Evolutionary conservation across 169 alveolate species (phyloP), one percentile per base, ranked within the genome.

Genomic region (Eimeria nieschulzi): DNA sequence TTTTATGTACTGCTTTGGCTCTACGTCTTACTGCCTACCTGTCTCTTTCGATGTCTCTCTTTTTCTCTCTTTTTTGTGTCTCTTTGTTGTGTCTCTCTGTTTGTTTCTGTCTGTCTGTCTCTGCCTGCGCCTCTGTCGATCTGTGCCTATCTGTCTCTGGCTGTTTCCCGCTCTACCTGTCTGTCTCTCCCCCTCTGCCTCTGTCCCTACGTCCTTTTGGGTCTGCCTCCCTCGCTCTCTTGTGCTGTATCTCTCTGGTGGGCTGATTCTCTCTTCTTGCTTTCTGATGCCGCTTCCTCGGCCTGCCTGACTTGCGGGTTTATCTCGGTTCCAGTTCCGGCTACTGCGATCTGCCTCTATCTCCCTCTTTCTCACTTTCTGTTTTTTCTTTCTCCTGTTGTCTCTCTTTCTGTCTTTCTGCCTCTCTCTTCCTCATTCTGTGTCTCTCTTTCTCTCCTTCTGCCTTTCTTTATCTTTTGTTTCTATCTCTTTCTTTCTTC

Each of bases 201-300:
- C 9, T 59, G 68, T 59, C 46, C 7, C 46, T 33, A 33, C 5
- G 78, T 19, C 78, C 26, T 3, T 68, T 8, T 68, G 9, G 19
- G 78, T 26, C 78, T 68, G 46, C 9, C 78, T 15, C 78, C 78
- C 78, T 7, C 26, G 26, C 78, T 68, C 78, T 6, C n/a, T 68
- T 68, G 3, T 25, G 26, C 39, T 33, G 46, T 33, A 0, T 33
- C 46, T 33, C 46, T 33, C 46, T 33, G 46, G 46, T 33, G 0
- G 46, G 46, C 46, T 33, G 46, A 33, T 26, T 25, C 0, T 59
- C 9, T 5, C 17, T 59, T n/a, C 8, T 59, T 59, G 17, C n/a
- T 59, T 59, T 15, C 19, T n/a, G 68, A 9, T 59, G 68, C 9
- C n/a, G 7, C 23, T 59, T 59, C 68, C 68, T n/a, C 68, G 15